Conservation (phyloP, 305 asterid species). For the Fraxinus xanthoxyloides region DNA sequence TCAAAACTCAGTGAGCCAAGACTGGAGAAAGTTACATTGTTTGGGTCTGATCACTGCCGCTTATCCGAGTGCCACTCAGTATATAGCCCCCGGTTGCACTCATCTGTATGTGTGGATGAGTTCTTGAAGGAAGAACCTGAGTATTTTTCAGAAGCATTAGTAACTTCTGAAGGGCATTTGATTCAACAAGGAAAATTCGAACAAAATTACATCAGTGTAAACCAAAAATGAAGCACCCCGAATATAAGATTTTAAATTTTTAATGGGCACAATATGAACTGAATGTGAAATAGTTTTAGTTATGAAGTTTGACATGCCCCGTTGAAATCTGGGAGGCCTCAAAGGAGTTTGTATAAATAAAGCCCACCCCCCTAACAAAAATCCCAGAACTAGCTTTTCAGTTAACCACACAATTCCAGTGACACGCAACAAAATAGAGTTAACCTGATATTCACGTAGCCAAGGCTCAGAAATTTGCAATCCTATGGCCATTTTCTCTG, state of each 20-base stretch:
- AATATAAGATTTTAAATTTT: not conserved
- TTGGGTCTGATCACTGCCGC: conserved; percentile 24
- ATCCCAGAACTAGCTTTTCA: not conserved
- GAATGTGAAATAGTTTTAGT: not conserved
- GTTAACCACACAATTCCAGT: not conserved
- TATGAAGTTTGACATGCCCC: not conserved
- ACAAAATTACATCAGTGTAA: not conserved
- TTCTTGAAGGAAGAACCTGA: conserved; percentile 92
- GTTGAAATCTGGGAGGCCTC: not conserved
- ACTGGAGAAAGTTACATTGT: conserved; percentile 7
- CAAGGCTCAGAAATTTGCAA: conserved; percentile 81
- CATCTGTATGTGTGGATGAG: conserved; percentile 98
- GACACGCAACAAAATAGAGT: not conserved
- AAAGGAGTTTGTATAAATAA: not conserved
- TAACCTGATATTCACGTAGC: conserved; percentile 94
- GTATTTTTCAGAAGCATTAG: not conserved
- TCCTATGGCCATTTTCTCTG: conserved; percentile 74
- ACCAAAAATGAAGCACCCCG: not conserved
- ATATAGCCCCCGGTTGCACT: conserved; percentile 83
- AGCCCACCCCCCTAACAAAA: not conserved
- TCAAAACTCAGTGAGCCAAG: not conserved
- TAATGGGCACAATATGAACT: not conserved
- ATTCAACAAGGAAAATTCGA: not conserved
- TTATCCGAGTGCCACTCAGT: conserved; percentile 71
- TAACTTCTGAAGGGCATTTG: not conserved